phyloP scores from a whole-genome alignment of 108 stramenopile species.

The Asterionellopsis glacialis region DNA sequence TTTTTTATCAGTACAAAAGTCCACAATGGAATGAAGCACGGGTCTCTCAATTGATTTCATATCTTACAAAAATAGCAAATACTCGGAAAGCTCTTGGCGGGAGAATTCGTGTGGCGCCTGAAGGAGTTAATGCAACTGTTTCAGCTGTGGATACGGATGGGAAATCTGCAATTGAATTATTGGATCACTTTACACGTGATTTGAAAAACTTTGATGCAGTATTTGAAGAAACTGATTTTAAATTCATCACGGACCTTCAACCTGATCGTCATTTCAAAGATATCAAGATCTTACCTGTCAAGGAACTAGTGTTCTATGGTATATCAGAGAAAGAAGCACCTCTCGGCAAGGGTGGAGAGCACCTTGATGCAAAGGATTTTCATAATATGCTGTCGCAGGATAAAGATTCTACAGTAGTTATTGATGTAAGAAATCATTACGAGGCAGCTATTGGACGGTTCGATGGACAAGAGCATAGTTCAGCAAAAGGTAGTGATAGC shows the following conservation, averaged over 20 bases:
- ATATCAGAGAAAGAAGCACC: conserved; percentile 52
- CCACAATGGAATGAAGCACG: conserved; percentile 60
- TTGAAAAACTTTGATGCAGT: conserved; percentile 59
- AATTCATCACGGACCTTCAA: conserved; percentile 69
- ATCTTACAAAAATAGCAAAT: conserved; percentile 43
- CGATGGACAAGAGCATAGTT: conserved; percentile 40
- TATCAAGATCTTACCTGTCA: conserved; percentile 81
- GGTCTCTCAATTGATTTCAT: conserved; percentile 63
- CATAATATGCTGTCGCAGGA: conserved; percentile 75
- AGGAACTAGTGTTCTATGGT: conserved; percentile 91
- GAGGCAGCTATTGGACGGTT: conserved; percentile 83
- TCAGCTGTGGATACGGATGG: conserved; percentile 45
- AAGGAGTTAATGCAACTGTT: conserved; percentile 80
- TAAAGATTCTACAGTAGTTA: conserved; percentile 52
- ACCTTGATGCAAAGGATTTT: conserved; percentile 76
- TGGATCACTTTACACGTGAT: conserved; percentile 66
- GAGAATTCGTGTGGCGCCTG: conserved; percentile 70
- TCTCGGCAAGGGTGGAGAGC: conserved; percentile 57
- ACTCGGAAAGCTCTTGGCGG: conserved; percentile 60
- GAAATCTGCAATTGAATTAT: conserved; percentile 33
- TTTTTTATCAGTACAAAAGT: conserved; percentile 80
- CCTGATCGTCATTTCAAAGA: conserved; percentile 86
- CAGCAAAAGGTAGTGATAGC: conserved; percentile 1
- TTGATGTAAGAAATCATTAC: conserved; percentile 92
- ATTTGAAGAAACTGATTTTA: conserved; percentile 75